These are phyloP conservation scores for Pueraria montana DNA, from an alignment of 306 rosid genomes.

Conservation along the genomic window DNA sequence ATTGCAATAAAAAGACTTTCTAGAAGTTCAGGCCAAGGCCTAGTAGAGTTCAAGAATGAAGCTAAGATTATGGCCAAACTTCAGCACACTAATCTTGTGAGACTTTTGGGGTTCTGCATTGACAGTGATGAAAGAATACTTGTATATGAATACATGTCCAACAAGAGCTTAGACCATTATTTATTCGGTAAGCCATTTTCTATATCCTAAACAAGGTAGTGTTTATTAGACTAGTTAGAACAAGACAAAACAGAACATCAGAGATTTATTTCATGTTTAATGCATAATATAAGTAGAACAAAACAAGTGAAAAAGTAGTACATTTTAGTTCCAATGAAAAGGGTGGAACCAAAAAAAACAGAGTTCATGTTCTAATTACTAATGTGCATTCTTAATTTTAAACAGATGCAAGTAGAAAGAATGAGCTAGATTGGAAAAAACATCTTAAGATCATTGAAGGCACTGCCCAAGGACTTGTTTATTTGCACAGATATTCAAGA, in stretches of 20 bases:
- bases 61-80: constrained; percentile 42
- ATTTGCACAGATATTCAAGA: constrained; percentile 37
- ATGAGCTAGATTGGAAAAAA: constrained; percentile 45
- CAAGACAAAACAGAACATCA: neutral
- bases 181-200: constrained; percentile 51
- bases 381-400: neutral
- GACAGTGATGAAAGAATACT: constrained; percentile 47
- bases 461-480: constrained; percentile 1
- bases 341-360: neutral
- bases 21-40: constrained; percentile 47
- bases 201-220: neutral
- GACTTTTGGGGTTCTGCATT: constrained; percentile 43
- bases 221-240: neutral
- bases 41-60: constrained; percentile 47
- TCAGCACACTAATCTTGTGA: constrained; percentile 48
- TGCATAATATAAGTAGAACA: neutral
- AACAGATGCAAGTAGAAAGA: constrained; percentile 42
- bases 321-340: neutral
- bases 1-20: constrained; percentile 51
- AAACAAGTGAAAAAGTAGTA: neutral
- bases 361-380: neutral
- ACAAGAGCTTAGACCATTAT: constrained; percentile 47
- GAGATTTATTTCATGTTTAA: neutral
- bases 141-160: constrained; percentile 41
- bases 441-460: neutral